Conservation (phyloP, 176 grass and related monocot species). For the Bonia amplexicaulis region DNA sequence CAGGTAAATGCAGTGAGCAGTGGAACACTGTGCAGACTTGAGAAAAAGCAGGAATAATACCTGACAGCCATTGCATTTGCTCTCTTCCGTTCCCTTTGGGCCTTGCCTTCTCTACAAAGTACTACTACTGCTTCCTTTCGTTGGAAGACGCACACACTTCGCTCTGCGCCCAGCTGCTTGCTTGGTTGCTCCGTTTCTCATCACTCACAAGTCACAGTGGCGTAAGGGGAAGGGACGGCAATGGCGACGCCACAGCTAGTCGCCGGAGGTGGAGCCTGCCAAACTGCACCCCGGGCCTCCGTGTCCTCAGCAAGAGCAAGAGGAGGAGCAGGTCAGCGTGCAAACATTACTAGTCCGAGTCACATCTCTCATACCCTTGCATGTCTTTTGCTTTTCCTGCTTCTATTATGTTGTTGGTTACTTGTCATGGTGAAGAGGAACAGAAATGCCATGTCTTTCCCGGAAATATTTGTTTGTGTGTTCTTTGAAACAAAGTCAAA, state of each 20-base stretch:
- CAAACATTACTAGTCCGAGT: not conserved
- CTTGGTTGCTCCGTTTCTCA: not conserved
- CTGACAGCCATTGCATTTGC: not conserved
- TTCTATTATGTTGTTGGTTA: not conserved
- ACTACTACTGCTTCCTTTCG: not conserved
- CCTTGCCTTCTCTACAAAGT: not conserved
- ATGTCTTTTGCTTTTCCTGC: not conserved
- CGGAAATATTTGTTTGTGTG: not conserved
- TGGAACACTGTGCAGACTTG: not conserved
- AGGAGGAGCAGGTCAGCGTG: not conserved
- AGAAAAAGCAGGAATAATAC: not conserved
- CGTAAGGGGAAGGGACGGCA: not conserved
- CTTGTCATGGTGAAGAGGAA: not conserved
- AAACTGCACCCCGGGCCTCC: not conserved
- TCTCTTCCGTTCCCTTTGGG: not conserved
- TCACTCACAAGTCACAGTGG: not conserved
- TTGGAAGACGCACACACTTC: not conserved
- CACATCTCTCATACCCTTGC: not conserved
- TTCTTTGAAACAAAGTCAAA: not conserved
- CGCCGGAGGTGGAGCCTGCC: not conserved
- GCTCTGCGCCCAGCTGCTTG: not conserved
- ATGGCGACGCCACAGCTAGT: not conserved
- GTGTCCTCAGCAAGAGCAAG: not conserved
- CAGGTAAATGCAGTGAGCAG: not conserved
- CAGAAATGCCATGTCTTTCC: not conserved